Evolutionary conservation across 129 eudicot genomes (phyloP), one percentile per base, ranked within the genome.

Genomic region (Lactuca sativa): DNA sequence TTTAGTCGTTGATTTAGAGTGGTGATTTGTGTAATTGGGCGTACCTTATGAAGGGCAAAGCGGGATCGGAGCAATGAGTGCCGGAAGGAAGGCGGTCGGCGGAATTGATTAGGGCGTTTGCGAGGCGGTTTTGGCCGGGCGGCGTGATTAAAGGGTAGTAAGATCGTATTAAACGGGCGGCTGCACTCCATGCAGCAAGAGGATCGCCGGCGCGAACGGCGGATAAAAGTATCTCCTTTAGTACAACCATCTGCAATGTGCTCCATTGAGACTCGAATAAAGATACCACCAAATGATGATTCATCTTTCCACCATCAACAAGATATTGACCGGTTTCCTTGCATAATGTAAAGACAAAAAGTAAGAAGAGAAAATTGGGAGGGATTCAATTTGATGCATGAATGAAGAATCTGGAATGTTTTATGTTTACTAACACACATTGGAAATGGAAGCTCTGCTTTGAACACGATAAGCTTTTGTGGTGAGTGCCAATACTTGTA

Each of bases 111-210:
- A 93, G 97, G 65, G 97, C 88, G 78, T 76, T 81, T 66, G 88
- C 90, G 56, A 93, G 90, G 17, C 95, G 92, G 60, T 75, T 83
- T 87, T 93, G 98, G 18, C 92, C 98, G 37, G 97, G 83, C 16
- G 98, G 98, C 58, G 98, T 93, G 48, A 93, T 87, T 12, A 93
- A 78, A 75, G 98, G 98, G 80, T 93, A 93, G 70, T 89, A 93
- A 76, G 91, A 90, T 83, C 98, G 77, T 74, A 93, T 75, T 59
- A 93, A 74, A 64, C 97, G 97, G 38, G 98, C 98, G 17, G 98
- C 97, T 6, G 98, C 98, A 89, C 98, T 89, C 98, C 98, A 93
- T 41, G 97, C 98, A 57, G 95, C 88, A 66, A 89, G 98, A 83
- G 98, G 97, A 87, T 93, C 98, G 44, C 98, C 98, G 47, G 92